phyloP scores from a whole-genome alignment of 2,329 filamentous ascomycete genomes.

The Penicillium sp. region DNA sequence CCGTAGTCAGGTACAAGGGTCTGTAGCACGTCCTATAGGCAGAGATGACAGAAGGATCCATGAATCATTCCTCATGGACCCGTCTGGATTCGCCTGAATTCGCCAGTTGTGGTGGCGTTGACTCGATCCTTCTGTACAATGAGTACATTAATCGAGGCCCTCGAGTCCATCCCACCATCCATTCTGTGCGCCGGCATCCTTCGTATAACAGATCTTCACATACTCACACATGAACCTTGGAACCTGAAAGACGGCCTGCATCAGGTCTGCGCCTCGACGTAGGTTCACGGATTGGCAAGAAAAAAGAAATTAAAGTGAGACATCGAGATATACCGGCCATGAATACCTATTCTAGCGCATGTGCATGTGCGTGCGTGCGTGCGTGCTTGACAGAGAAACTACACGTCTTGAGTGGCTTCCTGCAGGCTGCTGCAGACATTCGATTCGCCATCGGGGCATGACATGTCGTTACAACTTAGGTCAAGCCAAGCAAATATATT shows the following conservation, averaged over 20 bases:
- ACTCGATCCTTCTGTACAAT: too few species aligned
- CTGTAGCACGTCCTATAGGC: neutral
- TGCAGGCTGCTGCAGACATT: neutral
- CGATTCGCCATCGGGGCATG: neutral
- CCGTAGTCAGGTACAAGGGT: constrained; percentile 6
- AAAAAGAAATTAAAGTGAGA: neutral
- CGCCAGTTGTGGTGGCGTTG: too few species aligned
- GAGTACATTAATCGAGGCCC: too few species aligned
- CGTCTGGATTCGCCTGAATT: too few species aligned
- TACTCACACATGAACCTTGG: too few species aligned
- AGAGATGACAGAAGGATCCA: neutral
- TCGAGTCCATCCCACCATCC: too few species aligned
- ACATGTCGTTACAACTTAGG: neutral
- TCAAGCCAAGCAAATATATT: neutral
- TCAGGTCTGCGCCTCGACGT: neutral
- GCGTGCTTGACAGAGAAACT: neutral
- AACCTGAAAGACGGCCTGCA: too few species aligned
- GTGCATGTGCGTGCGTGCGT: neutral
- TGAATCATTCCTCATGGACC: too few species aligned
- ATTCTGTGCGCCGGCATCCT: too few species aligned
- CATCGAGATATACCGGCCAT: neutral
- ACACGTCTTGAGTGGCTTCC: neutral
- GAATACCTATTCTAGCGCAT: neutral
- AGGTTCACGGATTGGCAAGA: neutral
- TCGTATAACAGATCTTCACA: too few species aligned